These are phyloP conservation scores for Abrus precatorius DNA, from an alignment of 306 rosid species.

Conservation along the genomic window DNA sequence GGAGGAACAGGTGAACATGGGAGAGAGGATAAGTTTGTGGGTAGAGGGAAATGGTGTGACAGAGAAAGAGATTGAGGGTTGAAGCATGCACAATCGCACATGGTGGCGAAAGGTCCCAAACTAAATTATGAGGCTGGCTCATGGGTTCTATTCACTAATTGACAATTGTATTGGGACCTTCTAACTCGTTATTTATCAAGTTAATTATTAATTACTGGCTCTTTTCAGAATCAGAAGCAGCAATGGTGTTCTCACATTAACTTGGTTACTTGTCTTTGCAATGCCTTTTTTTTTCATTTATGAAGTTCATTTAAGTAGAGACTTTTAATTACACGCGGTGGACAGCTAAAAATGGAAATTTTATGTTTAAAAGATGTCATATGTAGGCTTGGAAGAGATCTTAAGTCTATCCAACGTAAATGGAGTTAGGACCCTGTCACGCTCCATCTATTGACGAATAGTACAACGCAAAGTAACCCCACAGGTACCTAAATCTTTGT, in stretches of 20 bases:
- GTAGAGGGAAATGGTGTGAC: conserved; percentile 42
- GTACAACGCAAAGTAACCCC: conserved; percentile 30
- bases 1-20: conserved; percentile 48
- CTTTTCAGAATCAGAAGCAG: not conserved
- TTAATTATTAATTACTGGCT: not conserved
- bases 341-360: conserved; percentile 7
- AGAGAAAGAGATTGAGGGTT: conserved; percentile 25
- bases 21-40: conserved; percentile 45
- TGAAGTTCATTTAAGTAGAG: not conserved
- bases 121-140: conserved; percentile 38
- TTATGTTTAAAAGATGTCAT: not conserved
- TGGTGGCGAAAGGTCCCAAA: conserved; percentile 35
- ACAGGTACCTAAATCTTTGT: conserved; percentile 62
- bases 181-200: not conserved
- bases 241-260: not conserved
- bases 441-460: not conserved
- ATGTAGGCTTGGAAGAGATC: conserved; percentile 14
- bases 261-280: not conserved
- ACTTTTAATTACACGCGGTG: not conserved
- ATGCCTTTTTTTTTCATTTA: not conserved
- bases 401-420: too few relatives aligned
- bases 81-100: conserved; percentile 58
- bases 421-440: conserved; percentile 45
- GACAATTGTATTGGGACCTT: conserved; percentile 17
- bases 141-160: not conserved